Evolutionary conservation across 2,329 filamentous ascomycete genomes (phyloP).

Genomic region (Fusarium lateritium): DNA sequence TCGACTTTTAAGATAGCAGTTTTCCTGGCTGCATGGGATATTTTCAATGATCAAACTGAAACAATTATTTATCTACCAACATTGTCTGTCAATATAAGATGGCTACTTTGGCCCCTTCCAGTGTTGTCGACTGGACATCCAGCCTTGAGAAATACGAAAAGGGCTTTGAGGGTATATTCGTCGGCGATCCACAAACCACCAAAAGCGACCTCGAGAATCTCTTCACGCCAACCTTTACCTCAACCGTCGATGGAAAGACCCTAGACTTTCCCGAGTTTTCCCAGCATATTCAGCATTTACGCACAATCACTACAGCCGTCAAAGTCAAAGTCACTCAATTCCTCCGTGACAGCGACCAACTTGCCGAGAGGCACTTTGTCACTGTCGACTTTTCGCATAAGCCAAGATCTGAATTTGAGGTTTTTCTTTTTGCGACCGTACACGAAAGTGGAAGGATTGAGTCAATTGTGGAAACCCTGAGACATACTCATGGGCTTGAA

Average conservation of each 20-base stretch:
- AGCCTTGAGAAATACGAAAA: slow-evolving; percentile 1
- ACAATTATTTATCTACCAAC: accelerated
- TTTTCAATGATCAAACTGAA: not conserved
- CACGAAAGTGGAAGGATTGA: slow-evolving; percentile 2
- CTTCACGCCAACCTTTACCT: slow-evolving; percentile 1
- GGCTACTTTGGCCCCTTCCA: not conserved
- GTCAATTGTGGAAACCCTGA: slow-evolving; percentile 4
- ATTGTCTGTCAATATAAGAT: accelerated
- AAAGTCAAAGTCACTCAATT: slow-evolving; percentile 12
- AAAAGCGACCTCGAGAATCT: not conserved
- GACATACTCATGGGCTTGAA: not conserved
- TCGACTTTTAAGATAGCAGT: not conserved
- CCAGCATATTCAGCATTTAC: slow-evolving; percentile 2
- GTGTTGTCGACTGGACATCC: not conserved
- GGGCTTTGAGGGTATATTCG: slow-evolving; percentile 3
- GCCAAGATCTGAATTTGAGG: slow-evolving; percentile 1
- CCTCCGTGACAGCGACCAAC: not conserved
- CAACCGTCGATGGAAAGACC: not conserved
- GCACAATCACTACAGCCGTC: slow-evolving; percentile 2
- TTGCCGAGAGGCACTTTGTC: slow-evolving; percentile 10
- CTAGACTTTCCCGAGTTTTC: not conserved
- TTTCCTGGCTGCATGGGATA: accelerated
- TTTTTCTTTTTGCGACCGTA: slow-evolving; percentile 2
- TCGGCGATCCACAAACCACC: slow-evolving; percentile 3
- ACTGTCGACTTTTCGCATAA: slow-evolving; percentile 6